Evolutionary conservation across 495 filamentous ascomycete genomes (phyloP).

Genomic region (Durotheca rogersii): DNA sequence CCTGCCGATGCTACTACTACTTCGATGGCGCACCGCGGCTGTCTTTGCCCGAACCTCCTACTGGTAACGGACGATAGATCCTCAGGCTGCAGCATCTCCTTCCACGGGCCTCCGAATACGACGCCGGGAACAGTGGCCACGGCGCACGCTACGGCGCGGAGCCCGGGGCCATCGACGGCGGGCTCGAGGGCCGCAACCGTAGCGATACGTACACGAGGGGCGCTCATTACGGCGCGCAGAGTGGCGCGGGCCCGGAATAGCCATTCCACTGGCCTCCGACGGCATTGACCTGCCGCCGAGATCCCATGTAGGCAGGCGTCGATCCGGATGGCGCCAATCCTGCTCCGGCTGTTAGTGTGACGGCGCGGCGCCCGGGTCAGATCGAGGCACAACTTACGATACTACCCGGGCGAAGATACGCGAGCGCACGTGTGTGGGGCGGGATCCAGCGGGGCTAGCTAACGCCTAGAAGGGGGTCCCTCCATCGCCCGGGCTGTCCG

Average conservation of each 20-base stretch:
- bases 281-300: constrained; percentile 65
- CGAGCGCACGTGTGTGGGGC: not conserved
- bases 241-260: constrained; percentile 74
- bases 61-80: too few species aligned
- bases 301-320: constrained; percentile 80
- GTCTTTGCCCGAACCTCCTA: too few species aligned
- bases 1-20: too few species aligned
- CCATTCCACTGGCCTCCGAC: constrained; percentile 59
- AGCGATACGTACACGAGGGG: constrained; percentile 70
- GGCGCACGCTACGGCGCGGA: constrained; percentile 68
- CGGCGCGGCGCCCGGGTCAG: not conserved
- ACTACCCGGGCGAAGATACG: constrained; percentile 41
- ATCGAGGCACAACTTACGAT: constrained; percentile 35
- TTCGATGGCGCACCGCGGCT: too few species aligned
- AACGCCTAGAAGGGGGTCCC: too few species aligned
- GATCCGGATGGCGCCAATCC: constrained; percentile 72
- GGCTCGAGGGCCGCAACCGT: constrained; percentile 69
- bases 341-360: constrained; percentile 17
- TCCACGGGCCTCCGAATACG: constrained; percentile 71
- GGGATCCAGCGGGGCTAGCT: too few species aligned
- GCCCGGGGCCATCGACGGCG: constrained; percentile 60
- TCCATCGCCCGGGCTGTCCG: too few species aligned
- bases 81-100: constrained; percentile 67
- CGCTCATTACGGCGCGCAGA: constrained; percentile 62
- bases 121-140: constrained; percentile 61